These are phyloP conservation scores for Tarenaya hassleriana DNA, from an alignment of 345 rosid species.

Conservation along the genomic window DNA sequence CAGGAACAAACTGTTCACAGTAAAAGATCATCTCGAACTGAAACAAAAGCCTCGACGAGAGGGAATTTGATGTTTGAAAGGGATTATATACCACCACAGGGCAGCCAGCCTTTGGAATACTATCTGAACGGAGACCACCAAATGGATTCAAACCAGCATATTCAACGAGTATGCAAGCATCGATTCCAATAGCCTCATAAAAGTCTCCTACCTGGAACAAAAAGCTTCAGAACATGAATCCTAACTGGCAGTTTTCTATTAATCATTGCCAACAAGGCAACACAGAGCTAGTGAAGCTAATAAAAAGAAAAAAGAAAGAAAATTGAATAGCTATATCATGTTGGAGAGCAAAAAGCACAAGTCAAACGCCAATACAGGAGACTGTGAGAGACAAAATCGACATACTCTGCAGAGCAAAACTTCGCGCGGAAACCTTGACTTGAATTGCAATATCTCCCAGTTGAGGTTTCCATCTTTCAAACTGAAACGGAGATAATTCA, in stretches of 20 bases:
- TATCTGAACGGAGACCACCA: slow-evolving; percentile 85
- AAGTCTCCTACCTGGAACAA: slow-evolving; percentile 80
- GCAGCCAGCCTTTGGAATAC: slow-evolving; percentile 93
- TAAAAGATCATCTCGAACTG: background rate
- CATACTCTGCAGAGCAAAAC: slow-evolving; percentile 93
- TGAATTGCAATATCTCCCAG: slow-evolving; percentile 89
- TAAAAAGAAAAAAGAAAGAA: background rate
- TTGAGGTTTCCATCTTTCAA: slow-evolving; percentile 86
- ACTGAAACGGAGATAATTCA: slow-evolving; percentile 41
- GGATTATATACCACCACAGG: slow-evolving; percentile 67
- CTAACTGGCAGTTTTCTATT: background rate
- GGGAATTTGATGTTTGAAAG: slow-evolving; percentile 6
- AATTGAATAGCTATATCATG: background rate
- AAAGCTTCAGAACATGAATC: background rate
- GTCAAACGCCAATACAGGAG: background rate
- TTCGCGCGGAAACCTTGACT: slow-evolving; percentile 89
- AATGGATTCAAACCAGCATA: slow-evolving; percentile 95
- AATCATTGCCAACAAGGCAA: background rate
- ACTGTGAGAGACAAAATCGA: slow-evolving; percentile 3
- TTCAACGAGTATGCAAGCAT: slow-evolving; percentile 94
- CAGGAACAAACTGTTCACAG: background rate
- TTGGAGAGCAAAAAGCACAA: background rate
- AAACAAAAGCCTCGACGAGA: slow-evolving; percentile 6
- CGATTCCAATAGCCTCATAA: slow-evolving; percentile 92
- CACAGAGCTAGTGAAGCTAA: background rate